Percentiles rank a stretch among this genome's conserved stretches.
phyloP scores from a whole-genome alignment of 2,329 filamentous ascomycete species.

The Alternaria novae-zelandiae region DNA sequence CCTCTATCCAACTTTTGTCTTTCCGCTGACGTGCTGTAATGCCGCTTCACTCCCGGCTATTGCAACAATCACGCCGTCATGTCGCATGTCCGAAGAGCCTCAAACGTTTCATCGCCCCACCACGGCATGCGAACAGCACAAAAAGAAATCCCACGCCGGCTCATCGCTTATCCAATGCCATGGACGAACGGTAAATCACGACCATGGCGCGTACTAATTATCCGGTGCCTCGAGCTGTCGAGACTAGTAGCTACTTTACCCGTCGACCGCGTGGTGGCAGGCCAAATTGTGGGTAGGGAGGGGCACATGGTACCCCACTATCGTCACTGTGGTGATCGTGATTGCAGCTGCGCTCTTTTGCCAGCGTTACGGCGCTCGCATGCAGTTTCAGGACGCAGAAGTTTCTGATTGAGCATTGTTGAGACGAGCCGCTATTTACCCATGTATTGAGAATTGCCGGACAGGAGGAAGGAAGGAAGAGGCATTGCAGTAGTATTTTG shows the following conservation, averaged over 20 bases:
- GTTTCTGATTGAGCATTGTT: background rate
- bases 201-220: conserved; percentile 19
- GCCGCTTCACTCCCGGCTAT: background rate
- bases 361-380: conserved; percentile 8
- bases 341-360: conserved; percentile 6
- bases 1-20: background rate
- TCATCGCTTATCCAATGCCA: background rate
- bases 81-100: background rate
- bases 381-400: background rate
- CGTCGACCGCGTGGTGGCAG: conserved; percentile 11
- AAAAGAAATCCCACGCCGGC: background rate
- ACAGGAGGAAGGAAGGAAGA: background rate
- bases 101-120: background rate
- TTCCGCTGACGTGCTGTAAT: background rate
- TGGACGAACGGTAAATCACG: background rate
- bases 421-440: conserved; percentile 13
- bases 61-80: background rate
- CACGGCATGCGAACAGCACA: background rate
- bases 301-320: conserved; percentile 24
- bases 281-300: conserved; percentile 20
- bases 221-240: conserved; percentile 23
- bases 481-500: background rate
- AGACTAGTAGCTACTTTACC: conserved; percentile 20
- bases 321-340: conserved; percentile 9
- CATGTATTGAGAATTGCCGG: conserved; percentile 4